A percentile compares a stretch with the other conserved stretches of the same genome.
Evolutionary conservation across 2,329 filamentous ascomycete genomes (phyloP).

Genomic region (Metarhizium guizhouense): DNA sequence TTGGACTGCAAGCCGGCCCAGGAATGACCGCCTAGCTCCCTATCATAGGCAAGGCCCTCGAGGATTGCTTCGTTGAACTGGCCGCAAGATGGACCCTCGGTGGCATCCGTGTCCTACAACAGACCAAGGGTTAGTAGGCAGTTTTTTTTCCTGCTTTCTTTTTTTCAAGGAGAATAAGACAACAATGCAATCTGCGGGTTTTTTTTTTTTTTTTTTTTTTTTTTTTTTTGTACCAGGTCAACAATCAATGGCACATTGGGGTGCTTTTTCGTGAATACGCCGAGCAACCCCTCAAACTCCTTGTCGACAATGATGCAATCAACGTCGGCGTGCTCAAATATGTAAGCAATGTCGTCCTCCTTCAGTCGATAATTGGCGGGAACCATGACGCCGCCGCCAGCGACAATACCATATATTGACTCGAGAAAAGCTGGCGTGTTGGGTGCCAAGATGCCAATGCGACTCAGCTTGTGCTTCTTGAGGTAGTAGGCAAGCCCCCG

Average conservation of each 20-base stretch:
- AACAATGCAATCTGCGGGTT: too few species aligned
- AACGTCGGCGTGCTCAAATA: constrained; percentile 78
- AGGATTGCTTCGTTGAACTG: constrained; percentile 77
- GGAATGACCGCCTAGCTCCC: constrained; percentile 52
- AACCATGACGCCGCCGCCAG: constrained; percentile 71
- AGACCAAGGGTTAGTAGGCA: background rate
- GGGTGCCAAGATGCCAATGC: constrained; percentile 78
- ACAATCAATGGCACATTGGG: constrained; percentile 63
- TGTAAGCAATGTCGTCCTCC: constrained; percentile 78
- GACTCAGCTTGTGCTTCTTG: constrained; percentile 60
- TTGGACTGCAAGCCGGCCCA: constrained; percentile 72
- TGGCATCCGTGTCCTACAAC: constrained; percentile 64
- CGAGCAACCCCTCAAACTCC: constrained; percentile 67
- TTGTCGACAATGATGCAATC: constrained; percentile 81
- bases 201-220: too few species aligned
- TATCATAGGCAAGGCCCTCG: constrained; percentile 70
- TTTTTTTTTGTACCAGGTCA: constrained; percentile 41
- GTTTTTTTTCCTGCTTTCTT: too few species aligned
- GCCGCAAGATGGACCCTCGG: constrained; percentile 63
- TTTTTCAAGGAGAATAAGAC: too few species aligned
- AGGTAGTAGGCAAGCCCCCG: constrained; percentile 84
- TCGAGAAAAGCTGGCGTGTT: constrained; percentile 96
- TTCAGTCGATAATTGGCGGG: constrained; percentile 59
- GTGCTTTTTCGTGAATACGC: constrained; percentile 51
- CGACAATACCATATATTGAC: constrained; percentile 77